Conservation (phyloP, 2,329 filamentous ascomycete species). For the Paracoccidioides brasiliensis region DNA sequence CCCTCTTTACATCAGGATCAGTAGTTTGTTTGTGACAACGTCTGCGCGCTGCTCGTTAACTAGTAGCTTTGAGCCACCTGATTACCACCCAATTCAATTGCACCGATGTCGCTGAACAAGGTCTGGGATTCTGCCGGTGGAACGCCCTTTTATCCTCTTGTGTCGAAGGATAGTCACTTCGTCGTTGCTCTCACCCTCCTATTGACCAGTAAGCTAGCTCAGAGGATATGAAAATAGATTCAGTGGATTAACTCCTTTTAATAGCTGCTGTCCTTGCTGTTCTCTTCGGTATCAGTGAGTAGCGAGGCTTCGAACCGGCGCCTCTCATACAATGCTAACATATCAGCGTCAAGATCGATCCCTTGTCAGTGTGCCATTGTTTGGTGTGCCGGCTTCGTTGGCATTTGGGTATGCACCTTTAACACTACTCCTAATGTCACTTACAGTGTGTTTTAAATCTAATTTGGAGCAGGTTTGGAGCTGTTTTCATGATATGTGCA, state of each 20-base stretch:
- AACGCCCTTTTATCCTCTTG: conserved; percentile 67
- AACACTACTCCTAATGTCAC: conserved; percentile 13
- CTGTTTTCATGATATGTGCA: conserved; percentile 97
- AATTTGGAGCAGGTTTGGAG: conserved; percentile 55
- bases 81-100: background rate
- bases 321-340: background rate
- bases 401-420: conserved; percentile 62
- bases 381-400: conserved; percentile 77
- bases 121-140: conserved; percentile 87
- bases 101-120: conserved; percentile 57
- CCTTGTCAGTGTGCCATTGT: conserved; percentile 57
- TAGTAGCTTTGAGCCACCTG: background rate
- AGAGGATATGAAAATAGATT: background rate
- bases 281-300: conserved; percentile 74
- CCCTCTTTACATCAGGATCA: no score
- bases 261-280: conserved; percentile 56
- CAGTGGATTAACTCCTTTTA: background rate
- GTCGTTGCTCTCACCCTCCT: conserved; percentile 65
- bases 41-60: background rate
- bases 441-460: conserved; percentile 7
- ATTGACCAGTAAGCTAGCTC: conserved; percentile 41
- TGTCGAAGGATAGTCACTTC: conserved; percentile 78
- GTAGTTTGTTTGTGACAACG: background rate
- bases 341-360: conserved; percentile 54
- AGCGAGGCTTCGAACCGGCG: background rate